Evolutionary conservation across 495 filamentous ascomycete species (phyloP).

Genomic region (Aspergillus baeticus): DNA sequence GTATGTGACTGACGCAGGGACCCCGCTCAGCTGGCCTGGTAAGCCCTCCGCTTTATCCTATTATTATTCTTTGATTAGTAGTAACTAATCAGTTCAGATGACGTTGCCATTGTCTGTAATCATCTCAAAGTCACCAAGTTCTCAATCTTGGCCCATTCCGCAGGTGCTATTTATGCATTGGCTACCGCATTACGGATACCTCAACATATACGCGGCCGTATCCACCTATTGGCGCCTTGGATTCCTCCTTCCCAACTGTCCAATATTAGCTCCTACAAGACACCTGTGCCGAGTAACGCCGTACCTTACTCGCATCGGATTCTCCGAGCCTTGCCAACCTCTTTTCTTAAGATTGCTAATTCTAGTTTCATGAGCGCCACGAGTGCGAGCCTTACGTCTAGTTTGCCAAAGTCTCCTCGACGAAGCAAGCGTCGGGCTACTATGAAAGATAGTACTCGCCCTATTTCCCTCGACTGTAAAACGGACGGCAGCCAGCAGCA

Average conservation of each 20-base stretch:
- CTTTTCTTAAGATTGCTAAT: slow-evolving; percentile 90
- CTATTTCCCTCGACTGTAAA: slow-evolving; percentile 22
- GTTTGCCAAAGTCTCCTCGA: slow-evolving; percentile 70
- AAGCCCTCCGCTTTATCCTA: slow-evolving; percentile 30
- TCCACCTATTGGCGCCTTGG: slow-evolving; percentile 96
- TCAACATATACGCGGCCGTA: slow-evolving; percentile 89
- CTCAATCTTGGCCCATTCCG: slow-evolving; percentile 95
- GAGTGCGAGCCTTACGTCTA: slow-evolving; percentile 83
- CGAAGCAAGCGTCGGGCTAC: slow-evolving; percentile 61
- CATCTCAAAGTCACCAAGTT: slow-evolving; percentile 92
- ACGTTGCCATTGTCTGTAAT: slow-evolving; percentile 94
- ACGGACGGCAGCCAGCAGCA: slow-evolving; percentile 56
- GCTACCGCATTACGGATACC: slow-evolving; percentile 95
- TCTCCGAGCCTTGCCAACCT: slow-evolving; percentile 85
- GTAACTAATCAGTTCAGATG: slow-evolving; percentile 56
- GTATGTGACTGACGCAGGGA: slow-evolving; percentile 74
- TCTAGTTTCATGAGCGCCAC: slow-evolving; percentile 92
- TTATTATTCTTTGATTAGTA: too few species aligned
- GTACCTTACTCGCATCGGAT: slow-evolving; percentile 92
- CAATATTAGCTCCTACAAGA: slow-evolving; percentile 71
- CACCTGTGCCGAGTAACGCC: slow-evolving; percentile 72
- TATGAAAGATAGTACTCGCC: slow-evolving; percentile 36
- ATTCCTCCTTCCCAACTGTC: slow-evolving; percentile 97
- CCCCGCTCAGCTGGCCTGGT: slow-evolving; percentile 93
- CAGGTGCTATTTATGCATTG: slow-evolving; percentile 95